Conservation (phyloP, 805 yeast species). For the Candida takata region DNA sequence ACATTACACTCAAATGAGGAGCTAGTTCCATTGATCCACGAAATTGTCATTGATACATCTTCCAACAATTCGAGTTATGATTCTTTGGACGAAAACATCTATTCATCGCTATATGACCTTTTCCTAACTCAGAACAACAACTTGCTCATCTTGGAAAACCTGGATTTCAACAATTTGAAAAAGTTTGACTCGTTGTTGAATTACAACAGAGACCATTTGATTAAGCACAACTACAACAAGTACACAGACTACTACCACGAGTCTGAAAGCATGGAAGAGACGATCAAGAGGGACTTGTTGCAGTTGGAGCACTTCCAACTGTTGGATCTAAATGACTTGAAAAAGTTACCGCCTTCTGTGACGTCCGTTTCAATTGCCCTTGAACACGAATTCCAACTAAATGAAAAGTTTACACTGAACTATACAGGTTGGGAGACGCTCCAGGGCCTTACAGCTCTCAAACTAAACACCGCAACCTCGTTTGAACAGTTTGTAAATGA, state of each 20-base stretch:
- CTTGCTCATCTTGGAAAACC: conserved; percentile 18
- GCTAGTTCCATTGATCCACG: conserved; percentile 17
- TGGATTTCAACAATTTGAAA: conserved; percentile 21
- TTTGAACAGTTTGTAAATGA: conserved; percentile 15
- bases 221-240: conserved; percentile 21
- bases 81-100: conserved; percentile 16
- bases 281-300: conserved; percentile 16
- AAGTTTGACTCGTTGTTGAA: conserved; percentile 21
- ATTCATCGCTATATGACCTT: conserved; percentile 21
- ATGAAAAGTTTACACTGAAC: conserved; percentile 8
- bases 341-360: conserved; percentile 17
- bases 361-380: conserved; percentile 14
- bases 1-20: conserved; percentile 22
- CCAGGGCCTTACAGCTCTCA: conserved; percentile 12
- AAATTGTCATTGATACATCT: conserved; percentile 24
- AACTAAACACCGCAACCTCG: conserved; percentile 19
- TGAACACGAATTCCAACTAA: conserved; percentile 18
- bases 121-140: conserved; percentile 23
- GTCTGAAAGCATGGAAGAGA: conserved; percentile 11
- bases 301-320: conserved; percentile 20
- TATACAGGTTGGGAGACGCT: conserved; percentile 9
- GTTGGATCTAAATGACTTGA: conserved; percentile 18
- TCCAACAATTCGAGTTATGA: conserved; percentile 20
- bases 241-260: conserved; percentile 17
- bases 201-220: conserved; percentile 21